Evolutionary conservation across 2,329 filamentous ascomycete species (phyloP).

Genomic region (Teratosphaeria viscida): DNA sequence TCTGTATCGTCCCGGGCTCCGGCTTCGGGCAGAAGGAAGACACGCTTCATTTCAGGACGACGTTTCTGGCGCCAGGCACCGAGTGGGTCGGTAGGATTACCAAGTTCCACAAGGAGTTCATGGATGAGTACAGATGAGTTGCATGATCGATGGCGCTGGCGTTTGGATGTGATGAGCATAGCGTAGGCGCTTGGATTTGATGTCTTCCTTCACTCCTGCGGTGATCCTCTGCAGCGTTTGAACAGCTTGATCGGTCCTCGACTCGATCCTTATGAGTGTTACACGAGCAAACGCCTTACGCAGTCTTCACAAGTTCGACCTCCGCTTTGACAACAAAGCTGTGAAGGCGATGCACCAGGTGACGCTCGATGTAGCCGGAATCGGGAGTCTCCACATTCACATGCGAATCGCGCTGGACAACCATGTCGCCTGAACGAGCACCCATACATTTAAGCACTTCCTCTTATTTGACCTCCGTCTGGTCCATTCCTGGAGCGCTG

Average conservation of each 20-base stretch:
- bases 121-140: constrained; percentile 58
- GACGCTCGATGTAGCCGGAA: neutral
- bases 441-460: neutral
- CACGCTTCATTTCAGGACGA: constrained; percentile 89
- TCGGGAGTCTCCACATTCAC: neutral
- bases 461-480: neutral
- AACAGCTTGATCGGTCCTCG: neutral
- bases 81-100: constrained; percentile 84
- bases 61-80: constrained; percentile 90
- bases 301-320: neutral
- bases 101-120: constrained; percentile 85
- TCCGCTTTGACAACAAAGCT: neutral
- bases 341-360: neutral
- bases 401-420: neutral
- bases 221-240: neutral
- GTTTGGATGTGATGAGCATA: neutral
- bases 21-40: constrained; percentile 92
- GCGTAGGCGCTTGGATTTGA: neutral
- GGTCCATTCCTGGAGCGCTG: no score
- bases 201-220: neutral
- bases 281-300: neutral
- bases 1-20: constrained; percentile 84
- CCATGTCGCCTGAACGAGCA: neutral
- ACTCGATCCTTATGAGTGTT: neutral
- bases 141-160: neutral